A percentile compares a stretch with the other conserved stretches of the same genome.
Evolutionary conservation across 495 filamentous ascomycete genomes (phyloP).

Genomic region (Corynascus novoguineensis): DNA sequence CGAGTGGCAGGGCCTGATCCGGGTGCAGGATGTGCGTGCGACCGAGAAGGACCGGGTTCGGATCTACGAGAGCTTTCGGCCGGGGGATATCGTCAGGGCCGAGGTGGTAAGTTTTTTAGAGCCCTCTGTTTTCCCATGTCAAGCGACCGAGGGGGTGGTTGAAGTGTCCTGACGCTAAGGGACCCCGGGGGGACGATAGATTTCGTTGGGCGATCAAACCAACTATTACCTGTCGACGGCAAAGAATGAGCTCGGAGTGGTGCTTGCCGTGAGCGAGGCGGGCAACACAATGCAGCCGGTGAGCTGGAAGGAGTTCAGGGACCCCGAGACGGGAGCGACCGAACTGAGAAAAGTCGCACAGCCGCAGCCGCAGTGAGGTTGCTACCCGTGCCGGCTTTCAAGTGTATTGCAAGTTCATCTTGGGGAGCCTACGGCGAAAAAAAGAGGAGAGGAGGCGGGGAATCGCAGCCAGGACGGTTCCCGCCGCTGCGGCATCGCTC

Average conservation of each 20-base stretch:
- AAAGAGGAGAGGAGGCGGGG: background rate
- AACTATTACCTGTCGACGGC: constrained; percentile 91
- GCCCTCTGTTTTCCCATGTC: background rate
- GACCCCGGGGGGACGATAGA: constrained; percentile 46
- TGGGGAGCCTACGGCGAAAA: background rate
- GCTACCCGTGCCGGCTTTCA: background rate
- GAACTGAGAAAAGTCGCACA: constrained; percentile 92
- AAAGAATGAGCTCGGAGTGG: constrained; percentile 83
- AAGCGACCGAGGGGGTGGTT: background rate
- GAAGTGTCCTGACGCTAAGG: constrained; percentile 4
- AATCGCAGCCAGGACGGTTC: no score
- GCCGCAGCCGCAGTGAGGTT: constrained; percentile 47
- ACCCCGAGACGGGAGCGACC: constrained; percentile 67
- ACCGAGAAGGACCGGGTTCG: constrained; percentile 94
- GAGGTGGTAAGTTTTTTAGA: constrained; percentile 61
- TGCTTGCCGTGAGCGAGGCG: constrained; percentile 85
- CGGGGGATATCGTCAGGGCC: constrained; percentile 88
- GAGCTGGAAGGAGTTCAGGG: constrained; percentile 90
- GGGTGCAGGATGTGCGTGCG: constrained; percentile 84
- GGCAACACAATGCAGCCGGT: constrained; percentile 88
- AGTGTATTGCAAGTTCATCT: no score
- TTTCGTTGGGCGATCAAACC: constrained; percentile 85
- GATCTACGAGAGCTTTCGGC: constrained; percentile 84
- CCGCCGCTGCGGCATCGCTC: background rate
- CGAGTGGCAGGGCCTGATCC: constrained; percentile 56